A percentile compares a stretch with the other conserved stretches of the same genome.
Evolutionary conservation across 129 eudicot genomes (phyloP).

Genomic region (Centaurea solstitialis): DNA sequence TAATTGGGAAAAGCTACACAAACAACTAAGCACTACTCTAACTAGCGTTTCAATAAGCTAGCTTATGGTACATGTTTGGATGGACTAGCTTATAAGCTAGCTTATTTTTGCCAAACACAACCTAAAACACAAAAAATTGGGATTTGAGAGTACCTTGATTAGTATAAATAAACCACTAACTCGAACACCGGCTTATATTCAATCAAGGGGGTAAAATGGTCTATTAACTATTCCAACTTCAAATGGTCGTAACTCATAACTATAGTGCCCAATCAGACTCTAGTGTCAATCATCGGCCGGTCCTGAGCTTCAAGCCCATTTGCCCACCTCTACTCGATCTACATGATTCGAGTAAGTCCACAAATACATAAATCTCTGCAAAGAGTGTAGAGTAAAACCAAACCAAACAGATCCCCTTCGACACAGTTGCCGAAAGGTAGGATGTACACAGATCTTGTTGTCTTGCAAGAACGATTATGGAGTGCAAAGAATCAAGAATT

Average conservation of each 20-base stretch:
- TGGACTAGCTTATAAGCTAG: no score
- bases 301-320: not conserved
- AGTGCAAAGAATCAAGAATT: constrained; percentile 44
- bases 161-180: constrained; percentile 38
- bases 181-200: constrained; percentile 8
- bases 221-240: not conserved
- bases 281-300: not conserved
- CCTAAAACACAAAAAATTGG: not conserved
- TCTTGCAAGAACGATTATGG: constrained; percentile 39
- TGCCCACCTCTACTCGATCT: constrained; percentile 16
- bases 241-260: not conserved
- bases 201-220: not conserved
- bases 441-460: not conserved
- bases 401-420: not conserved
- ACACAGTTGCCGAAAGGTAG: not conserved
- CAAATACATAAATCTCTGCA: constrained; percentile 49
- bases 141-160: not conserved
- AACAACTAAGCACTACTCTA: no score
- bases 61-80: no score
- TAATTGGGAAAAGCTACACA: no score
- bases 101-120: no score
- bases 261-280: not conserved
- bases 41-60: no score
- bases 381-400: constrained; percentile 43
- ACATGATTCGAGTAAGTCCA: constrained; percentile 41